Percentiles rank a stretch among this genome's conserved stretches.
Evolutionary conservation across 2,329 filamentous ascomycete genomes (phyloP).

Genomic region (Aplosporella prunicola): DNA sequence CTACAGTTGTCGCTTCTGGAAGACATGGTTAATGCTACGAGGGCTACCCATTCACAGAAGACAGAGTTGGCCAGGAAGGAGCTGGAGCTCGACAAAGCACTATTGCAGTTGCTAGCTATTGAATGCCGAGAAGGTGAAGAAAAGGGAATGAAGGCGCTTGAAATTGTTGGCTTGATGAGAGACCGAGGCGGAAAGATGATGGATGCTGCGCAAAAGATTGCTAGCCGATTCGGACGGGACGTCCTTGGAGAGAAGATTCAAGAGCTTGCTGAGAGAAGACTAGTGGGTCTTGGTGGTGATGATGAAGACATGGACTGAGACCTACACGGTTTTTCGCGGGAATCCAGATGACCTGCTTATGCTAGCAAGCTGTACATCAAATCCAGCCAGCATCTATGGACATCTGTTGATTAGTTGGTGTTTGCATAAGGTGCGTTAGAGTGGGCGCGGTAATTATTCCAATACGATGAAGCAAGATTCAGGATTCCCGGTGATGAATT

Average conservation of each 20-base stretch:
- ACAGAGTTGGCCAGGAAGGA: constrained; percentile 60
- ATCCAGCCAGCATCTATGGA: no score
- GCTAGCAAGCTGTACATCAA: no score
- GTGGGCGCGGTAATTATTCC: no score
- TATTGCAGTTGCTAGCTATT: constrained; percentile 77
- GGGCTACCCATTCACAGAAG: constrained; percentile 55
- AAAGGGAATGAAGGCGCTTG: constrained; percentile 84
- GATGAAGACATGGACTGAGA: constrained; percentile 15
- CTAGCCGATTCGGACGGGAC: constrained; percentile 69
- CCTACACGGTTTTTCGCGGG: no score
- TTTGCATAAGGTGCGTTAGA: no score
- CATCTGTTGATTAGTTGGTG: no score
- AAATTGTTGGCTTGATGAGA: constrained; percentile 77
- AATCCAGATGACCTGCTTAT: no score
- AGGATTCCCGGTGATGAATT: no score
- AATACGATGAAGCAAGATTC: no score
- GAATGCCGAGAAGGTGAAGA: constrained; percentile 93
- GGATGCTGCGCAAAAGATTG: constrained; percentile 83
- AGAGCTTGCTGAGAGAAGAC: constrained; percentile 65
- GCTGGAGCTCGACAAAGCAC: constrained; percentile 77
- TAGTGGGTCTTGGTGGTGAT: constrained; percentile 53
- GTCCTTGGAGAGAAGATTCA: constrained; percentile 85
- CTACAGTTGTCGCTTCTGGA: constrained; percentile 64
- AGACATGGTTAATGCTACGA: constrained; percentile 62
- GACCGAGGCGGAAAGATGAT: constrained; percentile 83